Percentiles rank a stretch among this genome's conserved stretches.
Conservation (phyloP, 2,329 filamentous ascomycete genomes). For the Nannizziopsis barbatae region DNA sequence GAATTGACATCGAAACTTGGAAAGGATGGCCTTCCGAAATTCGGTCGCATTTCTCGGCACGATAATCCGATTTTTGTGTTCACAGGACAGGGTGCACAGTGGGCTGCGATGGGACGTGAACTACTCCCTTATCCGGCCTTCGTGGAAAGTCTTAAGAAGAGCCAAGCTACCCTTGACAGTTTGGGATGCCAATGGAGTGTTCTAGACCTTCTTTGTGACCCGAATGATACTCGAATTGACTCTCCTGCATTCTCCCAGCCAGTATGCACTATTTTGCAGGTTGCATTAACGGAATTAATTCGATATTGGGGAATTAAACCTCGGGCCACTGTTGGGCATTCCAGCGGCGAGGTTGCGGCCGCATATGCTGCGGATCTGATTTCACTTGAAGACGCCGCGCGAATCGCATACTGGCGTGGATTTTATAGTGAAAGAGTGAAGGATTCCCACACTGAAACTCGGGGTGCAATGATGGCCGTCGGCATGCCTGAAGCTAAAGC, state of each 20-base stretch:
- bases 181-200: not conserved
- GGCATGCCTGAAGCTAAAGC: constrained; percentile 5
- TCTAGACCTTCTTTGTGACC: not conserved
- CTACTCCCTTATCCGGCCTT: constrained; percentile 13
- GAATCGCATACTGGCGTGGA: constrained; percentile 16
- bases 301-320: constrained; percentile 14
- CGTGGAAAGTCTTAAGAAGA: not conserved
- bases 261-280: constrained; percentile 19
- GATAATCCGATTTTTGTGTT: constrained; percentile 11
- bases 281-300: constrained; percentile 19
- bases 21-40: not conserved
- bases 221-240: too few species aligned
- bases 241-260: constrained; percentile 16
- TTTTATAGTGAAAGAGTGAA: too few species aligned
- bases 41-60: not conserved
- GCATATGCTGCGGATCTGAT: constrained; percentile 18
- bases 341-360: constrained; percentile 22
- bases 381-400: constrained; percentile 9
- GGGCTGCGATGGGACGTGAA: constrained; percentile 15
- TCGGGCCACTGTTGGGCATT: constrained; percentile 17
- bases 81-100: constrained; percentile 18
- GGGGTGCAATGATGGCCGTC: constrained; percentile 11
- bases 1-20: not conserved
- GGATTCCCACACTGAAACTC: not conserved
- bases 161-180: not conserved